phyloP scores from a whole-genome alignment of 805 yeast species.

The Cyberlindnera petersonii region DNA sequence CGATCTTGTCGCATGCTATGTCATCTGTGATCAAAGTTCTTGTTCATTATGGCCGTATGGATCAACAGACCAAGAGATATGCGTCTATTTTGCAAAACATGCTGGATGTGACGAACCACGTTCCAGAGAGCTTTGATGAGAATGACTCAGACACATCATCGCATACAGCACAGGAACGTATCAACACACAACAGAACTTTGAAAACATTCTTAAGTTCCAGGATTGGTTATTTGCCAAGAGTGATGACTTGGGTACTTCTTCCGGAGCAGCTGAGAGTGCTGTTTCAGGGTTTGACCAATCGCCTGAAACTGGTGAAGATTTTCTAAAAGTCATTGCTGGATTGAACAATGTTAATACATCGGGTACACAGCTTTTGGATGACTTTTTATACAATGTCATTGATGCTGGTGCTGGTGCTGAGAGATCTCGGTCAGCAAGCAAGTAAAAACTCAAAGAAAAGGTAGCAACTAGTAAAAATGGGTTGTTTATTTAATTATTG shows the following conservation, averaged over 20 bases:
- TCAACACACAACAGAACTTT: conserved; percentile 19
- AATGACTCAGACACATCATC: conserved; percentile 6
- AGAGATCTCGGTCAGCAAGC: background rate
- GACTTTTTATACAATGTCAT: conserved; percentile 22
- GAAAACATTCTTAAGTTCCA: conserved; percentile 24
- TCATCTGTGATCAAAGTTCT: conserved; percentile 21
- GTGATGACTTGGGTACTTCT: conserved; percentile 7
- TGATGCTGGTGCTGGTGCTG: conserved; percentile 9
- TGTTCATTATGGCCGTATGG: conserved; percentile 20
- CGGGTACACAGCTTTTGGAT: conserved; percentile 21
- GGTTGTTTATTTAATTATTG: too few relatives aligned
- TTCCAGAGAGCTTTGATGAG: conserved; percentile 1
- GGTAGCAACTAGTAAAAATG: too few relatives aligned
- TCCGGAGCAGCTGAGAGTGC: background rate
- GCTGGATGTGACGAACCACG: conserved; percentile 17
- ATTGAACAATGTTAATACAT: conserved; percentile 12
- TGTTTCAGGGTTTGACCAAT: background rate
- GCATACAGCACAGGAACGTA: conserved; percentile 4
- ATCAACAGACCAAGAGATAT: conserved; percentile 19
- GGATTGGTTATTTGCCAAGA: conserved; percentile 25
- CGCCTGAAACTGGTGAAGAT: conserved; percentile 13
- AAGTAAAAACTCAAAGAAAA: background rate
- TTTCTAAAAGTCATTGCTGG: conserved; percentile 21
- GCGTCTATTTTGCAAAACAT: conserved; percentile 16
- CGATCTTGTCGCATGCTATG: conserved; percentile 21